These are phyloP conservation scores for Plasmodium inui DNA, from an alignment of 169 alveolate genomes.

Conservation along the genomic window DNA sequence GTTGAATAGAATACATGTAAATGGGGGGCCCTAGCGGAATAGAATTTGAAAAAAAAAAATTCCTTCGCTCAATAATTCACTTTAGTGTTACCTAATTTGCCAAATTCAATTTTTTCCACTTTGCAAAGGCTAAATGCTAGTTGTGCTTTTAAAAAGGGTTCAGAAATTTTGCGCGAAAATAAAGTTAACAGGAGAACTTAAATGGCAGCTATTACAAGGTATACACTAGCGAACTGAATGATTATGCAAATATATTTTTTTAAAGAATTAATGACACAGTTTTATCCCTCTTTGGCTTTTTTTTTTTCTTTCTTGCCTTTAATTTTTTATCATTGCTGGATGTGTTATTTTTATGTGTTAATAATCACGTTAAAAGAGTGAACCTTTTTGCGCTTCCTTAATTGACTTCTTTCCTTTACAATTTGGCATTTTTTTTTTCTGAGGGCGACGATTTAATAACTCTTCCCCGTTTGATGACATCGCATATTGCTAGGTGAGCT, in stretches of 20 bases:
- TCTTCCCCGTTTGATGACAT: neutral
- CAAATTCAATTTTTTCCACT: neutral
- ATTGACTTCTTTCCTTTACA: neutral
- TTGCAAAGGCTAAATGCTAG: neutral
- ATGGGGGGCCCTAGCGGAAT: neutral
- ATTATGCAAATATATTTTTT: neutral
- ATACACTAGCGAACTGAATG: neutral
- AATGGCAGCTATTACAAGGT: neutral
- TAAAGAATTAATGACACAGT: neutral
- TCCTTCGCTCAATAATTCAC: neutral
- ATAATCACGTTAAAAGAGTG: neutral
- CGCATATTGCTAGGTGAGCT: slow-evolving; percentile 3
- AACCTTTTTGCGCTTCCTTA: neutral
- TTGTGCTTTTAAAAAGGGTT: neutral
- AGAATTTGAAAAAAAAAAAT: neutral
- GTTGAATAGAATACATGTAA: neutral
- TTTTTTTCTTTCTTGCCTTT: neutral
- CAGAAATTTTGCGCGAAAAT: neutral
- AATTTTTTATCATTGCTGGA: neutral
- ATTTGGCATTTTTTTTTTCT: neutral
- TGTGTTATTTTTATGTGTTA: neutral
- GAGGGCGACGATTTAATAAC: neutral
- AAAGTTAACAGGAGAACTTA: neutral
- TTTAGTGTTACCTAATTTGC: neutral
- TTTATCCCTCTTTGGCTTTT: neutral